These are phyloP conservation scores for Clitopilus hobsonii DNA, from an alignment of 768 basidiomycete species.

Conservation along the genomic window DNA sequence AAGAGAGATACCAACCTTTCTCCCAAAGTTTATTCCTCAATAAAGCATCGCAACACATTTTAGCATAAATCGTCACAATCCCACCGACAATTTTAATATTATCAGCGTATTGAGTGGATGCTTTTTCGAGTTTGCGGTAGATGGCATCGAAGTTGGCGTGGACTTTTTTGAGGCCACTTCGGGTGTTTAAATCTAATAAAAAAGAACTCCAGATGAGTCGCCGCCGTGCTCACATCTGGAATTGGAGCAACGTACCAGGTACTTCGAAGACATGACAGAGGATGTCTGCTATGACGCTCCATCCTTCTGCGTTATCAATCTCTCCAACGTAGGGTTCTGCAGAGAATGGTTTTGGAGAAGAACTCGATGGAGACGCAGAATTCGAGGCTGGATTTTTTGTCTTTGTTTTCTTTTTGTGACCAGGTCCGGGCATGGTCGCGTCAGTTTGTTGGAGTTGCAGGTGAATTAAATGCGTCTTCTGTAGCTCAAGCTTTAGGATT, in stretches of 20 bases:
- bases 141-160: conserved; percentile 53
- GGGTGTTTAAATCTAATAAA: conserved; percentile 44
- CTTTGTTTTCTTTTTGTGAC: conserved; percentile 17
- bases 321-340: conserved; percentile 32
- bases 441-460: neutral
- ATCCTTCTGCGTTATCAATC: conserved; percentile 44
- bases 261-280: conserved; percentile 48
- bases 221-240: neutral
- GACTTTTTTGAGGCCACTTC: conserved; percentile 59
- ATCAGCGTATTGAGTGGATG: conserved; percentile 34
- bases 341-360: neutral
- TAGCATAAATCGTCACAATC: conserved; percentile 57
- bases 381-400: conserved; percentile 1
- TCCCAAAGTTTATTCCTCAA: conserved; percentile 55
- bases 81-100: conserved; percentile 51
- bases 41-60: conserved; percentile 58
- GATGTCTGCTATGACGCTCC: conserved; percentile 40
- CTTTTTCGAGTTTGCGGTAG: conserved; percentile 43
- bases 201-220: neutral
- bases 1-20: conserved; percentile 36
- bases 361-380: neutral
- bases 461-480: neutral
- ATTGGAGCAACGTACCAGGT: conserved; percentile 36
- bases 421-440: conserved; percentile 23
- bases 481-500: no score